Conservation (phyloP, 2,329 filamentous ascomycete genomes). For the Zasmidium citrigriseum region DNA sequence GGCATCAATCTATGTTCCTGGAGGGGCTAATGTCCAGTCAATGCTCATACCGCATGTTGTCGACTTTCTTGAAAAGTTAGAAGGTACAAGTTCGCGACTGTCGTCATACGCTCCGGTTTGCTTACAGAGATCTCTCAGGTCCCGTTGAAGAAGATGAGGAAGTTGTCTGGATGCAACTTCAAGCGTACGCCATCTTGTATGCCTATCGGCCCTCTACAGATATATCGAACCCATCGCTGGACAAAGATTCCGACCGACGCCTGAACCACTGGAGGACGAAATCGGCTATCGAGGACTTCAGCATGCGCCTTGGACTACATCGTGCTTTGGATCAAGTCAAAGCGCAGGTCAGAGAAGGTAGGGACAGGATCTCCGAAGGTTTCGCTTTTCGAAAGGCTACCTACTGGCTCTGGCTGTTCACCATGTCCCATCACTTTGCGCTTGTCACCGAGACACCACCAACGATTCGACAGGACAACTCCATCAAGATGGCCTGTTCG, state of each 20-base stretch:
- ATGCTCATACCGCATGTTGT: neutral
- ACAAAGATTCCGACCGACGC: neutral
- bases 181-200: slow-evolving; percentile 8
- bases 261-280: slow-evolving; percentile 9
- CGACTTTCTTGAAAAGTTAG: slow-evolving; percentile 2
- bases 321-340: slow-evolving; percentile 1
- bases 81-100: neutral
- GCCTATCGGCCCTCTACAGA: slow-evolving; percentile 5
- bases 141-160: slow-evolving; percentile 1
- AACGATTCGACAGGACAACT: slow-evolving; percentile 6
- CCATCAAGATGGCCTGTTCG: slow-evolving; percentile 5
- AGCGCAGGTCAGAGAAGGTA: neutral
- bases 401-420: slow-evolving; percentile 12
- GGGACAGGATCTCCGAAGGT: neutral
- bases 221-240: neutral
- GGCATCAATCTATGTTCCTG: slow-evolving; percentile 3
- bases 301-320: slow-evolving; percentile 4
- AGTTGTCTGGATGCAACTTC: slow-evolving; percentile 8
- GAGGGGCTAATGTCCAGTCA: neutral
- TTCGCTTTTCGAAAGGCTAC: slow-evolving; percentile 3
- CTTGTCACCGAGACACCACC: slow-evolving; percentile 8
- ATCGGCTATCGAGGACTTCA: slow-evolving; percentile 5
- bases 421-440: slow-evolving; percentile 3
- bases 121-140: too few species aligned
- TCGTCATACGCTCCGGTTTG: too few species aligned